Evolutionary conservation across 345 rosid genomes (phyloP), one percentile per base, ranked within the genome.

Genomic region (Dovyalis caffra): DNA sequence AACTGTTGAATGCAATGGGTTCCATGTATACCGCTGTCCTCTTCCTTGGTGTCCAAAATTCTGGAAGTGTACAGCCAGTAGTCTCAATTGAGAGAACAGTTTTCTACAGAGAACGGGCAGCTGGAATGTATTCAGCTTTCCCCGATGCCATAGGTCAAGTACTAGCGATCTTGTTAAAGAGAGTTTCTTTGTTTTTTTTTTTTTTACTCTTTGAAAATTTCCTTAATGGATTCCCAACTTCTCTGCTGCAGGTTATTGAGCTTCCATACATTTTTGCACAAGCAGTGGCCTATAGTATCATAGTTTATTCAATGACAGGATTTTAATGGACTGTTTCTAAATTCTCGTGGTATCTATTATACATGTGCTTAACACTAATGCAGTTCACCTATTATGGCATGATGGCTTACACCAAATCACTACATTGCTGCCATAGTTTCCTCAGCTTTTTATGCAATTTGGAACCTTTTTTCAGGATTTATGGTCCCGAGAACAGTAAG

Each of bases 331-430:
- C 84, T 10, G 83, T 70, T 4, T 81, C 68, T 0, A 89, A 89
- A 64, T 91, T 86, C 81, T 81, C 83, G 32, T 89, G 97, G 94
- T 89, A 89, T 28, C 67, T 86, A 25, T 91, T 86, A 83, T 89
- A 84, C 66, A 85, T 86, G 86, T 84, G 51, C 83, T 81, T 84
- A 75, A 86, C 90, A 11, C 71, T 89, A 21, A 63, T 87, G 18
- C 87, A 87, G 78, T 91, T 86, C 89, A 91, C 92, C 77, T 88
- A 65, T 78, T 87, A 83, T 8, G 96, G 93, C 8, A 91, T 89
- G 93, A 91, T 87, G 96, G 77, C 90, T 88, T 81, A 88, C 93
- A 2, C 93, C 96, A 7, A 88, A 89, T 69, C 83, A 81, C 78
- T 86, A 86, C 84, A 81, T 88, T 23, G 86, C 92, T 16, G 40